Evolutionary conservation across 2,329 filamentous ascomycete species (phyloP).

Genomic region (Penicillium sp.): DNA sequence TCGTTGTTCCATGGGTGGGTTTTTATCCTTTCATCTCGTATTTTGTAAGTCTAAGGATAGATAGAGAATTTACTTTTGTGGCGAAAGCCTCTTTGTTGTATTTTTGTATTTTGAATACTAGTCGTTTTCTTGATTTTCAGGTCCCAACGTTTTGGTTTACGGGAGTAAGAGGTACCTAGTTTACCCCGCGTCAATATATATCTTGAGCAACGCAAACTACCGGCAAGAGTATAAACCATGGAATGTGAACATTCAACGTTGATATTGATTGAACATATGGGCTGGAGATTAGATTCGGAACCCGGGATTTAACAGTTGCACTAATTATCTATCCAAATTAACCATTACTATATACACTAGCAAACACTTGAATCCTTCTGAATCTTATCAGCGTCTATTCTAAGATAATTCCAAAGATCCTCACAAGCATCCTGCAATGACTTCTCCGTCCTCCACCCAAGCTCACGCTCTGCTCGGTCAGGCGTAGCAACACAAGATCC

Average conservation of each 20-base stretch:
- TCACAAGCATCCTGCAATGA: conserved; percentile 4
- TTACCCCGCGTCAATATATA: no score
- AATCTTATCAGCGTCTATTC: neutral
- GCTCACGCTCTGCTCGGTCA: neutral
- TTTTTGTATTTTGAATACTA: neutral
- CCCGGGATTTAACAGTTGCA: neutral
- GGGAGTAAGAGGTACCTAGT: no score
- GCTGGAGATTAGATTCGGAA: neutral
- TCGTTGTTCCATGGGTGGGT: neutral
- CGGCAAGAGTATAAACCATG: no score
- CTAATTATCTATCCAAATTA: neutral
- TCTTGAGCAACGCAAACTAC: no score
- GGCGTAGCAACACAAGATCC: conserved; percentile 2
- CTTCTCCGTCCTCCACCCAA: conserved; percentile 3
- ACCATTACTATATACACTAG: neutral
- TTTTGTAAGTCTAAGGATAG: neutral
- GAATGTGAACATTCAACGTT: neutral
- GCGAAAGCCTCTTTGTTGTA: neutral
- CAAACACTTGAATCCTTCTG: neutral
- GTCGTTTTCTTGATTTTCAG: neutral
- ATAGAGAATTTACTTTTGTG: neutral
- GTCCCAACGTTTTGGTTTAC: no score
- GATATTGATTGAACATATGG: neutral
- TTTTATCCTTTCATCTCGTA: neutral
- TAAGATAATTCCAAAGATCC: conserved; percentile 6